Conservation (phyloP, 148 eudicot genomes). For the Rhododendron simsii region DNA sequence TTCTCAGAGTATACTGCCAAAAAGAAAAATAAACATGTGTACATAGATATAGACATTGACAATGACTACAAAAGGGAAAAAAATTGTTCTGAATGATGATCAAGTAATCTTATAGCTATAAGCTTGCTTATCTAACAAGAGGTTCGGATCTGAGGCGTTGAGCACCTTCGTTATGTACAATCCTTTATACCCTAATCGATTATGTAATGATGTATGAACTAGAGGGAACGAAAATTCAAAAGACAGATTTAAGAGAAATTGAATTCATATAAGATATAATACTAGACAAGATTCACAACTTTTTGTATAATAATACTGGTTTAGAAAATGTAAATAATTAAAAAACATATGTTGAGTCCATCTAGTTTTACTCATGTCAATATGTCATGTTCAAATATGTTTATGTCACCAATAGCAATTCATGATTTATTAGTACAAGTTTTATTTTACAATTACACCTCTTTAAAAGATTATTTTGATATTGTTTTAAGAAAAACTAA, state of each 20-base stretch:
- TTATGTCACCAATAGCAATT: not conserved
- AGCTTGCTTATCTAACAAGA: not conserved
- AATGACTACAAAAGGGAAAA: not conserved
- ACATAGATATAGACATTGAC: not conserved
- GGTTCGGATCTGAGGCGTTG: not conserved
- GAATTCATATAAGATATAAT: not conserved
- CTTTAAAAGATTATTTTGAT: not conserved
- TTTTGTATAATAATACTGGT: not conserved
- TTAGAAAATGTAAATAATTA: not conserved
- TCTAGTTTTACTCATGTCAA: not conserved
- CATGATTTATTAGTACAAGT: not conserved
- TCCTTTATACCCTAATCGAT: not conserved
- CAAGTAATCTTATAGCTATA: not conserved
- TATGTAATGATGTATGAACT: not conserved
- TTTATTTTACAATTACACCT: not conserved
- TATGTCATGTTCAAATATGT: not conserved
- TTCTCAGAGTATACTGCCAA: not conserved
- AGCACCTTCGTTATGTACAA: not conserved
- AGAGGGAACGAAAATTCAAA: not conserved
- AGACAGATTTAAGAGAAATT: not conserved
- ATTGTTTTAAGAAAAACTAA: not conserved
- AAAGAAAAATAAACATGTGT: not conserved
- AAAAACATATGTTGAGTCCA: not conserved
- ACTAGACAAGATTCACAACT: not conserved
- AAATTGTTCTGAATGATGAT: not conserved